phyloP scores from a whole-genome alignment of 371 early-diverging fungal species.

The Actinomortierella ambigua region DNA sequence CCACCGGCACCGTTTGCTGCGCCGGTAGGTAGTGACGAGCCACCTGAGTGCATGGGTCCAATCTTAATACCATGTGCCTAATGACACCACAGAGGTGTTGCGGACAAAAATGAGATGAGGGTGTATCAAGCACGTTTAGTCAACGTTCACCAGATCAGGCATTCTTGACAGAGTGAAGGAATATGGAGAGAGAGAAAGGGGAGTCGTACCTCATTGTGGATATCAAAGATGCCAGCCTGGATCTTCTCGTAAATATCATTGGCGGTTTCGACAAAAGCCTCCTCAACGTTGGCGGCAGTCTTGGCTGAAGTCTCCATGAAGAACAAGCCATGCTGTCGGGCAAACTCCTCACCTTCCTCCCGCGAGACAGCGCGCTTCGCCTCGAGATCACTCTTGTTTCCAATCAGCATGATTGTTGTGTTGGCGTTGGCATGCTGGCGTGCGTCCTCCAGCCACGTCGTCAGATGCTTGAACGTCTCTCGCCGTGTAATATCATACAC shows the following conservation, averaged over 20 bases:
- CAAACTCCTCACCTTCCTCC: slow-evolving; percentile 92
- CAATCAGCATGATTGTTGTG: slow-evolving; percentile 91
- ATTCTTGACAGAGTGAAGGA: slow-evolving; percentile 4
- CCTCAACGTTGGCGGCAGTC: slow-evolving; percentile 89
- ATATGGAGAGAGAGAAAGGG: not conserved
- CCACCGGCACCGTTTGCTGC: slow-evolving; percentile 29
- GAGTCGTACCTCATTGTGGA: slow-evolving; percentile 69
- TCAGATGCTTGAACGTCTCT: slow-evolving; percentile 90
- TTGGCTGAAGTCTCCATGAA: slow-evolving; percentile 96
- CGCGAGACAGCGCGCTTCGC: slow-evolving; percentile 80
- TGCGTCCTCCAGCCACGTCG: slow-evolving; percentile 92
- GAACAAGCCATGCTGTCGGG: slow-evolving; percentile 80
- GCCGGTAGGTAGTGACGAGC: slow-evolving; percentile 41
- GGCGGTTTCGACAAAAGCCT: slow-evolving; percentile 80
- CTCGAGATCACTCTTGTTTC: slow-evolving; percentile 94
- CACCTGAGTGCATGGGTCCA: slow-evolving; percentile 53
- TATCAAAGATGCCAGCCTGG: slow-evolving; percentile 74
- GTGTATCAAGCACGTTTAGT: not conserved
- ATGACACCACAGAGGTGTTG: not conserved
- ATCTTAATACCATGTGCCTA: slow-evolving; percentile 62
- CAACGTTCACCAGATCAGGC: not conserved
- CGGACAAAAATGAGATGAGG: slow-evolving; percentile 6
- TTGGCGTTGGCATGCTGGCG: slow-evolving; percentile 90
- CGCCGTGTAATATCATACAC: slow-evolving; percentile 85
- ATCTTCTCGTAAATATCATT: slow-evolving; percentile 86